Percentiles rank a stretch among this genome's conserved stretches.
Conservation (phyloP, 441 rosid species). For the Hura crepitans region DNA sequence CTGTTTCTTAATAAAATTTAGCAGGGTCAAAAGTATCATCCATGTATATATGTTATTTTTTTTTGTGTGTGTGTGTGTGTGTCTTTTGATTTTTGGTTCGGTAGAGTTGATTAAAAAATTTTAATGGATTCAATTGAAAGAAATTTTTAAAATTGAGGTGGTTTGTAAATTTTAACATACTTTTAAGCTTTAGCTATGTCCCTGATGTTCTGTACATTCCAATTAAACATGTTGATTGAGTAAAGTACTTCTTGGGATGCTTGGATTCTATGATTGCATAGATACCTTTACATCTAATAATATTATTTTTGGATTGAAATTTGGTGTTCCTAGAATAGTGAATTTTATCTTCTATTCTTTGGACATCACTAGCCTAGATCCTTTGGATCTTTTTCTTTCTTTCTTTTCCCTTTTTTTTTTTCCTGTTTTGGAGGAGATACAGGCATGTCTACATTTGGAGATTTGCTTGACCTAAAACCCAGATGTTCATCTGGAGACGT, state of each 20-base stretch:
- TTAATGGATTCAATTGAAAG: no score
- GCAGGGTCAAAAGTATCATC: no score
- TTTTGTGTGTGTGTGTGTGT: no score
- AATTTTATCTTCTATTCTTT: background rate
- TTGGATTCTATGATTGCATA: background rate
- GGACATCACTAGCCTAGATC: background rate
- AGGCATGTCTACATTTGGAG: background rate
- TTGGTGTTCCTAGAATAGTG: background rate
- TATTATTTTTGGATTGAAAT: background rate
- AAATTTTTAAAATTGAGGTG: no score
- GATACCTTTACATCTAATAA: background rate
- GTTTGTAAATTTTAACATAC: no score
- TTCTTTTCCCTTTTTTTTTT: no score
- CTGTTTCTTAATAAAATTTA: no score
- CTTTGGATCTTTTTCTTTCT: background rate
- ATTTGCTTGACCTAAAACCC: background rate
- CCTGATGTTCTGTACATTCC: background rate
- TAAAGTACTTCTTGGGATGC: background rate
- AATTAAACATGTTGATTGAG: background rate
- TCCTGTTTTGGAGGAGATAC: constrained; percentile 3
- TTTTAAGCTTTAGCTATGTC: no score
- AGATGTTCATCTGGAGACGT: background rate
- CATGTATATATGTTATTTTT: no score
- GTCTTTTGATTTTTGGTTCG: no score
- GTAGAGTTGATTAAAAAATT: no score